These are phyloP conservation scores for Aureobasidium sp. DNA, from an alignment of 2,329 filamentous ascomycete species.

Conservation along the genomic window DNA sequence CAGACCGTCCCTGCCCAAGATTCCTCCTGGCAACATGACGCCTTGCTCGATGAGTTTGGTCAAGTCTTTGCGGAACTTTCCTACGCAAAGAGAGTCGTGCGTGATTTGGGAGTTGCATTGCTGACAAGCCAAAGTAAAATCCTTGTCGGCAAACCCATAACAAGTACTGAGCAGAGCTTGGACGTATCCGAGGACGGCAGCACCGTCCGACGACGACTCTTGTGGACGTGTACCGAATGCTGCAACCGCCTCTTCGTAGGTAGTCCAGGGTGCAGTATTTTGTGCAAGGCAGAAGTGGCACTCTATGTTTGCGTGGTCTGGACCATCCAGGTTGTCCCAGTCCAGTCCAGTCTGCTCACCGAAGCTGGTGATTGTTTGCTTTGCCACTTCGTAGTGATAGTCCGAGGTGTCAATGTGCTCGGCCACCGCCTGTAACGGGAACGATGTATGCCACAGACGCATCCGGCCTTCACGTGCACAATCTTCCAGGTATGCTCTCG, in stretches of 20 bases:
- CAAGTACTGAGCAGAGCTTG: conserved; percentile 31
- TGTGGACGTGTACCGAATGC: not conserved
- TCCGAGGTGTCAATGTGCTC: conserved; percentile 49
- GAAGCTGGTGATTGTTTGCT: conserved; percentile 43
- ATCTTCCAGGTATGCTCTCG: conserved; percentile 67
- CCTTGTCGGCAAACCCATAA: conserved; percentile 54
- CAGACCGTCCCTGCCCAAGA: conserved; percentile 47
- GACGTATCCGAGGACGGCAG: not conserved
- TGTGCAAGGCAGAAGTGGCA: conserved; percentile 50
- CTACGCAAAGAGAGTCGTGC: conserved; percentile 54
- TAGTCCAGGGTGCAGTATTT: conserved; percentile 55
- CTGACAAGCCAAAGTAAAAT: conserved; percentile 46
- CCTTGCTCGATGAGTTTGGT: conserved; percentile 40
- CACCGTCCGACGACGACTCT: not conserved
- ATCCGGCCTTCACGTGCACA: conserved; percentile 53
- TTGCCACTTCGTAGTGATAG: conserved; percentile 50
- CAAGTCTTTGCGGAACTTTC: conserved; percentile 55
- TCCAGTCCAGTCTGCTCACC: conserved; percentile 39
- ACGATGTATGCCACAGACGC: conserved; percentile 52
- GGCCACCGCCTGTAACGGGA: conserved; percentile 60
- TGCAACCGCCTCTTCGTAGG: conserved; percentile 10
- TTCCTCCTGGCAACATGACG: conserved; percentile 60
- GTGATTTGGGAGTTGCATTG: conserved; percentile 46
- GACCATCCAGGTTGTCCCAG: conserved; percentile 57
- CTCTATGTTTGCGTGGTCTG: conserved; percentile 39